Evolutionary conservation across 192 early-diverging fungal genomes (phyloP).

Genomic region (Gigaspora rosea): DNA sequence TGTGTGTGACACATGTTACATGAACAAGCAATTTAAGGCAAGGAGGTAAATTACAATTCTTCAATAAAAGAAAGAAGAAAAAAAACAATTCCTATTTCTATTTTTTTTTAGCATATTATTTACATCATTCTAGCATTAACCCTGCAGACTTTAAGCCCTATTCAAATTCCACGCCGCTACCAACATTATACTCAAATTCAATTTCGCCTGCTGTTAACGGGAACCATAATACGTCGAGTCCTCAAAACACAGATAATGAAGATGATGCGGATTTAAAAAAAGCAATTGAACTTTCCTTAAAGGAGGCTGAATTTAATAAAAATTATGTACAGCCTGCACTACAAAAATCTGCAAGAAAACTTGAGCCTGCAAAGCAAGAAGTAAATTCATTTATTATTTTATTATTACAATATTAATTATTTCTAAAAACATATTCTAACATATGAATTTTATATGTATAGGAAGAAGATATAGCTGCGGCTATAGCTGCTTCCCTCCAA

Average conservation of each 20-base stretch:
- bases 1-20: conserved; percentile 93
- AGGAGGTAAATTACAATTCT: conserved; percentile 27
- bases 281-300: conserved; percentile 90
- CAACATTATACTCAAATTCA: conserved; percentile 20
- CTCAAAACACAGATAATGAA: conserved; percentile 30
- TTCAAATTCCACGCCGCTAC: background rate
- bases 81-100: conserved; percentile 4
- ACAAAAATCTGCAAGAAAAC: conserved; percentile 7
- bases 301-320: conserved; percentile 66
- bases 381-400: background rate
- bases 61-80: background rate
- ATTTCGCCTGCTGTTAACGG: background rate
- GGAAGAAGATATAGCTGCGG: conserved; percentile 69
- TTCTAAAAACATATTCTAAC: background rate
- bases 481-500: conserved; percentile 75
- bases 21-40: conserved; percentile 54
- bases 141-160: conserved; percentile 24
- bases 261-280: conserved; percentile 90
- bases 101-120: conserved; percentile 31
- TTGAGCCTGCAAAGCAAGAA: conserved; percentile 15
- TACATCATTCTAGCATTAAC: conserved; percentile 36
- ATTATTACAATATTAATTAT: background rate
- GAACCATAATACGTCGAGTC: background rate
- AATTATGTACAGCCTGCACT: conserved; percentile 44
- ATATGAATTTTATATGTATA: conserved; percentile 28